Evolutionary conservation across 75 land plant genomes (phyloP).

Genomic region (Sequoia sempervirens): DNA sequence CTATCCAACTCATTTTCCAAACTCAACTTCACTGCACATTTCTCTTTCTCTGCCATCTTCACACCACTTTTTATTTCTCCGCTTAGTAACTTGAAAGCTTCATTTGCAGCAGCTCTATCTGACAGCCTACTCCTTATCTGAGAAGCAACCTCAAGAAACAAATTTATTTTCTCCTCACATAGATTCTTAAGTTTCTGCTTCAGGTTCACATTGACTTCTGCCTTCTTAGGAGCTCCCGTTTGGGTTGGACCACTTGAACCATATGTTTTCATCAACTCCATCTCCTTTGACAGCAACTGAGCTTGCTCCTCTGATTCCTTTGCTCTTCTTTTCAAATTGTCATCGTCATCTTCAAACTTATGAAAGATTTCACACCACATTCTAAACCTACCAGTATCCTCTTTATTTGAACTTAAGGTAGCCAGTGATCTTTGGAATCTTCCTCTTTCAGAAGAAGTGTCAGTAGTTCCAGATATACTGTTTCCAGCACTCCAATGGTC

Average conservation of each 20-base stretch:
- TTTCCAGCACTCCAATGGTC: background rate
- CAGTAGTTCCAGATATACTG: background rate
- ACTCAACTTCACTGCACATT: constrained; percentile 42
- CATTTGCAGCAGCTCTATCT: constrained; percentile 51
- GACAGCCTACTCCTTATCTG: constrained; percentile 41
- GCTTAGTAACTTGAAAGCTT: constrained; percentile 38
- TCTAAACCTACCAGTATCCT: background rate
- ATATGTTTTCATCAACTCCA: constrained; percentile 24
- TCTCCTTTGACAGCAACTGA: constrained; percentile 24
- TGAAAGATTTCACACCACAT: constrained; percentile 1
- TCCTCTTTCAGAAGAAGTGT: background rate
- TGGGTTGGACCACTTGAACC: background rate
- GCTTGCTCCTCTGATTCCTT: constrained; percentile 47
- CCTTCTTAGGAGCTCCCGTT: constrained; percentile 6
- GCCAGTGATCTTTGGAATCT: background rate
- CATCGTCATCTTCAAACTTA: constrained; percentile 20
- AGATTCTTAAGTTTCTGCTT: constrained; percentile 33
- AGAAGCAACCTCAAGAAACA: constrained; percentile 56
- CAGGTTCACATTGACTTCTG: constrained; percentile 22
- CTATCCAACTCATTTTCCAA: constrained; percentile 72
- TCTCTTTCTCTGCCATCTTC: constrained; percentile 64
- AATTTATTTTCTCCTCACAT: constrained; percentile 42
- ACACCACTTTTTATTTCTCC: constrained; percentile 40
- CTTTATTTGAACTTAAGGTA: background rate
- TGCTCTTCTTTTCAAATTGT: constrained; percentile 17